These are phyloP conservation scores for Candida silvicultrix DNA, from an alignment of 805 yeast species.

Conservation along the genomic window DNA sequence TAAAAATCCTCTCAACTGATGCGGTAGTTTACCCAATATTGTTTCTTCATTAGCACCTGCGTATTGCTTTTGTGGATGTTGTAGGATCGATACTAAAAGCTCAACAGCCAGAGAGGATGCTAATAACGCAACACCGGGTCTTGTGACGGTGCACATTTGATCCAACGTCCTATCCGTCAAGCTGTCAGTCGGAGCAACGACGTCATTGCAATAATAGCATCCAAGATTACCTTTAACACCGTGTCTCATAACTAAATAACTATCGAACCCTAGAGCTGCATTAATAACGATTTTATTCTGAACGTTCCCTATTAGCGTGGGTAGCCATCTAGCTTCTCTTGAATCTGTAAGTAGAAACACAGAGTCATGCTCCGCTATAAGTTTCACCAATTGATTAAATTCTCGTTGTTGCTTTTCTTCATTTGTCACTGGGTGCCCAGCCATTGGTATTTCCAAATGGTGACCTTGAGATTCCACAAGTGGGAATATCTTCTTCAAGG, in stretches of 20 bases:
- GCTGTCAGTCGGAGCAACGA: conserved; percentile 89
- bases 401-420: conserved; percentile 43
- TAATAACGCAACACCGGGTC: conserved; percentile 91
- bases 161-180: conserved; percentile 84
- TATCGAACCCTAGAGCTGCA: conserved; percentile 93
- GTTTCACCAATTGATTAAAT: conserved; percentile 42
- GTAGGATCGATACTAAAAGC: conserved; percentile 65
- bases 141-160: conserved; percentile 97
- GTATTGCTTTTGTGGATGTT: conserved; percentile 47
- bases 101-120: conserved; percentile 89
- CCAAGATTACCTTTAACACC: conserved; percentile 57
- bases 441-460: conserved; percentile 84
- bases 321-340: conserved; percentile 96
- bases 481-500: conserved; percentile 73
- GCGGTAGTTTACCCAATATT: conserved; percentile 71
- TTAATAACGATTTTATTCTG: conserved; percentile 71
- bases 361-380: conserved; percentile 67
- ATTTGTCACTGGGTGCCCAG: conserved; percentile 77
- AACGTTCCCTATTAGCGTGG: conserved; percentile 72
- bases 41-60: conserved; percentile 24
- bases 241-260: conserved; percentile 90
- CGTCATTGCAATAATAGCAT: conserved; percentile 94
- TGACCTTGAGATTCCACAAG: conserved; percentile 60
- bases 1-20: conserved; percentile 86
- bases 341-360: conserved; percentile 86